Conservation (phyloP, 176 grass and related monocot species). For the Guadua angustifolia region DNA sequence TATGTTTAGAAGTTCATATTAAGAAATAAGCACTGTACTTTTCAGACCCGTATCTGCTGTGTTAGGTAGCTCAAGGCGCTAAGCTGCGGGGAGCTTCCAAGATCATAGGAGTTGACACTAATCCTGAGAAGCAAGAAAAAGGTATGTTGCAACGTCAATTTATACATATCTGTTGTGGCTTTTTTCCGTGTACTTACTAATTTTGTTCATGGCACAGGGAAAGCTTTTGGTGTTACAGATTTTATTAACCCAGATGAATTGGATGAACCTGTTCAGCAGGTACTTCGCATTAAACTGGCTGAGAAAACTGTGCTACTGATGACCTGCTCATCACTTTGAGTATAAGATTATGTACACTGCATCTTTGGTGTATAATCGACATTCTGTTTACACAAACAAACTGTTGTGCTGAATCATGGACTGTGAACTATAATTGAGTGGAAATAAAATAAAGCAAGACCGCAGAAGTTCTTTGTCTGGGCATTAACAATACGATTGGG, state of each 20-base stretch:
- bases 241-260: conserved; percentile 75
- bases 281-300: conserved; percentile 35
- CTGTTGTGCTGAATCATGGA: conserved; percentile 3
- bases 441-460: conserved; percentile 13
- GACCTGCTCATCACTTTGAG: neutral
- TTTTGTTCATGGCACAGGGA: conserved; percentile 65
- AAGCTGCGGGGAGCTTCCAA: conserved; percentile 76
- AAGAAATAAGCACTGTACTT: neutral
- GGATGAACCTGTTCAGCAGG: conserved; percentile 91
- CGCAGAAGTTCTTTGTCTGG: neutral
- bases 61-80: conserved; percentile 93
- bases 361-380: neutral
- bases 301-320: conserved; percentile 2
- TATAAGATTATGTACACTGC: conserved; percentile 19
- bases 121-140: conserved; percentile 82
- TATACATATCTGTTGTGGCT: neutral
- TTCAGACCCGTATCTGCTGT: conserved; percentile 24
- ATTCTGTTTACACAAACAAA: conserved; percentile 12
- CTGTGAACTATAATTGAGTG: neutral
- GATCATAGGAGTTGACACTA: conserved; percentile 92
- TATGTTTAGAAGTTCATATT: conserved; percentile 25
- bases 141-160: conserved; percentile 52
- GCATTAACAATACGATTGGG: neutral
- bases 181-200: conserved; percentile 35
- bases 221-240: conserved; percentile 84